Evolutionary conservation across 805 yeast genomes (phyloP).

Genomic region (Ogataea thermomethanolica): DNA sequence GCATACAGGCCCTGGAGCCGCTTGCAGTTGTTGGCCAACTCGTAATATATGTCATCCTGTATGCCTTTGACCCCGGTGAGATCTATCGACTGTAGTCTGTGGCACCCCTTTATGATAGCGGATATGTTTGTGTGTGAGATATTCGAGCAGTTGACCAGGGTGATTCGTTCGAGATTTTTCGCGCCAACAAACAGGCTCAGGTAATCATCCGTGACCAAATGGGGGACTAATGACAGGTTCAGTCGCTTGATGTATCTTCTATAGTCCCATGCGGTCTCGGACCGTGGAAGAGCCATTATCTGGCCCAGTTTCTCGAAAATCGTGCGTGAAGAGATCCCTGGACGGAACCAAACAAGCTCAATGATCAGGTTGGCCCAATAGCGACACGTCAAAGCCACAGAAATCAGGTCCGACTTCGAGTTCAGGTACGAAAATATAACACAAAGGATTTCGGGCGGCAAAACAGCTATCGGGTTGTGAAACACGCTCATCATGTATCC

Average conservation of each 20-base stretch:
- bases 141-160: conserved; percentile 74
- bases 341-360: conserved; percentile 85
- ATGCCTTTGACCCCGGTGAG: conserved; percentile 71
- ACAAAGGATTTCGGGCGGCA: conserved; percentile 61
- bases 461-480: conserved; percentile 37
- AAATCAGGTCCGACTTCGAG: conserved; percentile 55
- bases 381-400: conserved; percentile 69
- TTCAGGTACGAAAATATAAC: conserved; percentile 63
- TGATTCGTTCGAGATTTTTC: conserved; percentile 75
- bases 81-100: conserved; percentile 78
- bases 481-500: conserved; percentile 10
- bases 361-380: conserved; percentile 76
- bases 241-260: conserved; percentile 69
- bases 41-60: conserved; percentile 64
- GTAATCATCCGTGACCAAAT: conserved; percentile 59
- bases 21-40: conserved; percentile 67
- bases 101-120: conserved; percentile 59
- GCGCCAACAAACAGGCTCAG: conserved; percentile 63
- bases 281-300: conserved; percentile 49
- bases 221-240: conserved; percentile 73
- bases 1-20: conserved; percentile 87
- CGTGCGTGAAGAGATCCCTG: conserved; percentile 53
- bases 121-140: conserved; percentile 61
- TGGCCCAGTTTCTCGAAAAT: conserved; percentile 51
- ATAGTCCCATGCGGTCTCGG: conserved; percentile 60